Evolutionary conservation across 495 filamentous ascomycete species (phyloP), one percentile per base, ranked within the genome.

Genomic region (Aspergillus olivimuriae): DNA sequence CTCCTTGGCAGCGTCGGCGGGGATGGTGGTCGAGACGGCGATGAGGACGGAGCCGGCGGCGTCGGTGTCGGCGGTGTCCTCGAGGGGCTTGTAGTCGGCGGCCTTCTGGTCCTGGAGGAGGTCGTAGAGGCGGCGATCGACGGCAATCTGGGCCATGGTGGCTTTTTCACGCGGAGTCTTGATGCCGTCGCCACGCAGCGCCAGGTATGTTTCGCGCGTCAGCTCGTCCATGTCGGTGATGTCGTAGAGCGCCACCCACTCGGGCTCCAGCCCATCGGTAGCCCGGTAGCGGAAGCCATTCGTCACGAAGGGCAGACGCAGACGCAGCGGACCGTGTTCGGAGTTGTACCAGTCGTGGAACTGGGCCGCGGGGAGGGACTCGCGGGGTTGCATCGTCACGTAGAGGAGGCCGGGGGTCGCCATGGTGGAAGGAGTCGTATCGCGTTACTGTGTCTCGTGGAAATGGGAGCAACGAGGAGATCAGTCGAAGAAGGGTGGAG

Each of bases 261-360:
- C 75, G 6, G 85, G 85, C 24, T 61, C 39, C 35, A 55, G 46
- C 32, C 51, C 60, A 61, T 89, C 86, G 37, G 57, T 74, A 15
- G 83, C 83, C 9, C 77, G 78, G 65, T 86, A 92, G 21, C 87
- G 81, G 52, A 88, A 82, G 34, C 87, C 87, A 59, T 87, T 89
- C 32, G 61, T 61, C 58, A 84, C 73, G 59, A 86, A 87, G 31
- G 83, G 80, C 8, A 89, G 61, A 34, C 84, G 81, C 14, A 89
- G 74, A 21, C 87, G 78, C 31, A 80, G 74, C 24, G 87, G 86
- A 41, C 87, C 87, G 63, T 92, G 87, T 62, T 92, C 87, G 60
- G 83, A 86, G 68, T 90, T 86, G 68, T 92, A 92, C 87, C 87
- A 92, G 58, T 90, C 86, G 63, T 89, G 84, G 68, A 90, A 89